Evolutionary conservation across 495 filamentous ascomycete species (phyloP).

Genomic region (Tuber aestivum): DNA sequence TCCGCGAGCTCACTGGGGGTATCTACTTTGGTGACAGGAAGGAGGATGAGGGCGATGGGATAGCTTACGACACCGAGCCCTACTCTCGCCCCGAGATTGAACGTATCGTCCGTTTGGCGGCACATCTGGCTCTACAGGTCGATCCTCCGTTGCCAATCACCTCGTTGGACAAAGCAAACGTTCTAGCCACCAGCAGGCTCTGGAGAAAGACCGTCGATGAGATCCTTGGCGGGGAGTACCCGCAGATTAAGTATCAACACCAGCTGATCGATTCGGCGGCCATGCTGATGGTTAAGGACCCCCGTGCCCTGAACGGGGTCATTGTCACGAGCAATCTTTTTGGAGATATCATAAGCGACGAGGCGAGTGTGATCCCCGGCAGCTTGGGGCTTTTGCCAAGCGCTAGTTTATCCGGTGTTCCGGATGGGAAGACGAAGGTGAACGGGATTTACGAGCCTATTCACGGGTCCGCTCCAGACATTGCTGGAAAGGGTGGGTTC

Average conservation of each 20-base stretch:
- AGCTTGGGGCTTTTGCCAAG: slow-evolving; percentile 84
- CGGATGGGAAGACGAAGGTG: slow-evolving; percentile 65
- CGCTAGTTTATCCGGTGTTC: slow-evolving; percentile 79
- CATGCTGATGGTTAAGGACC: slow-evolving; percentile 97
- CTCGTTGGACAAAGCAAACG: slow-evolving; percentile 95
- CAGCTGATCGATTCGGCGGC: slow-evolving; percentile 94
- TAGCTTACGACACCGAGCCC: slow-evolving; percentile 80
- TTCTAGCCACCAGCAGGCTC: slow-evolving; percentile 79
- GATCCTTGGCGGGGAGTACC: slow-evolving; percentile 79
- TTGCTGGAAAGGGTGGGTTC: slow-evolving; percentile 43
- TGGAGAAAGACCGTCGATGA: slow-evolving; percentile 86
- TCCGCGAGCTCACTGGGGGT: slow-evolving; percentile 89
- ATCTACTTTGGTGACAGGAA: slow-evolving; percentile 95
- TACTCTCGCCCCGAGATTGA: slow-evolving; percentile 86
- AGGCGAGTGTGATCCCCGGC: slow-evolving; percentile 93
- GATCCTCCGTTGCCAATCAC: slow-evolving; percentile 77
- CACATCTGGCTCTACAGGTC: slow-evolving; percentile 69
- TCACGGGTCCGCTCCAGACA: slow-evolving; percentile 61
- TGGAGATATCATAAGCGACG: slow-evolving; percentile 93
- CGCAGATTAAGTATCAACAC: slow-evolving; percentile 73
- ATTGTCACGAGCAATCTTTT: slow-evolving; percentile 92
- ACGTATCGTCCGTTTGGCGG: slow-evolving; percentile 78
- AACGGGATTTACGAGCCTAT: slow-evolving; percentile 97
- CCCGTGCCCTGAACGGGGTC: slow-evolving; percentile 81
- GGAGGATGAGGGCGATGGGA: slow-evolving; percentile 74